These are phyloP conservation scores for Diaporthe nobilis DNA, from an alignment of 2,329 filamentous ascomycete species.

Conservation along the genomic window DNA sequence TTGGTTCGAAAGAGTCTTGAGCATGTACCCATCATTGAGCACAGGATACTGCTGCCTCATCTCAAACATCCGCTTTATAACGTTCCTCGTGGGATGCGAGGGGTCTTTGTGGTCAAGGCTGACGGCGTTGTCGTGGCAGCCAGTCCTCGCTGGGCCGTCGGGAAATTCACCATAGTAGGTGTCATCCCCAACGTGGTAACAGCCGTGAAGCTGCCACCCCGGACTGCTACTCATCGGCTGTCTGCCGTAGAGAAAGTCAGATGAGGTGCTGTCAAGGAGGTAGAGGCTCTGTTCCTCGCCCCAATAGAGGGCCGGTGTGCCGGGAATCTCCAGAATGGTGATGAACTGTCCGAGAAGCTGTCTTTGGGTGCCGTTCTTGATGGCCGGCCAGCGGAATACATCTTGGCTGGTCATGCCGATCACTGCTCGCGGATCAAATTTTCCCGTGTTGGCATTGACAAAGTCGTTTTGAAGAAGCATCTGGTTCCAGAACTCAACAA, in stretches of 20 bases:
- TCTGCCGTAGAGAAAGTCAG: slow-evolving; percentile 72
- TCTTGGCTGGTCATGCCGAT: slow-evolving; percentile 76
- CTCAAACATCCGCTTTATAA: slow-evolving; percentile 73
- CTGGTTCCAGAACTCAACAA: slow-evolving; percentile 63
- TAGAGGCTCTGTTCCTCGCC: slow-evolving; percentile 76
- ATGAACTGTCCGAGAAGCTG: slow-evolving; percentile 71
- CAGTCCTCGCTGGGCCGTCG: slow-evolving; percentile 63
- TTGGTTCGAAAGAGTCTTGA: slow-evolving; percentile 69
- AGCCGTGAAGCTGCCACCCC: slow-evolving; percentile 75
- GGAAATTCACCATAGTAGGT: slow-evolving; percentile 69
- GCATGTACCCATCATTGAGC: slow-evolving; percentile 70
- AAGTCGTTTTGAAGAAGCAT: slow-evolving; percentile 71
- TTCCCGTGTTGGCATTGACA: slow-evolving; percentile 68
- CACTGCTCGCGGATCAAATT: slow-evolving; percentile 74
- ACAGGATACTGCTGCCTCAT: slow-evolving; percentile 68
- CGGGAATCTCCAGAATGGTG: slow-evolving; percentile 70
- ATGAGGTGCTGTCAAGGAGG: slow-evolving; percentile 71
- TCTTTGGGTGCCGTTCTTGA: slow-evolving; percentile 68
- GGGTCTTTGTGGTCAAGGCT: slow-evolving; percentile 74
- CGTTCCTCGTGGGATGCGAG: slow-evolving; percentile 71
- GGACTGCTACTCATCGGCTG: slow-evolving; percentile 72
- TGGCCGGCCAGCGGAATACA: slow-evolving; percentile 74
- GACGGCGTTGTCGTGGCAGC: slow-evolving; percentile 68
- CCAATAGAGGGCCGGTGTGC: slow-evolving; percentile 72
- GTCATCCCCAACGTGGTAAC: slow-evolving; percentile 67